Conservation (phyloP, 345 rosid species). For the Heritiera fomes region DNA sequence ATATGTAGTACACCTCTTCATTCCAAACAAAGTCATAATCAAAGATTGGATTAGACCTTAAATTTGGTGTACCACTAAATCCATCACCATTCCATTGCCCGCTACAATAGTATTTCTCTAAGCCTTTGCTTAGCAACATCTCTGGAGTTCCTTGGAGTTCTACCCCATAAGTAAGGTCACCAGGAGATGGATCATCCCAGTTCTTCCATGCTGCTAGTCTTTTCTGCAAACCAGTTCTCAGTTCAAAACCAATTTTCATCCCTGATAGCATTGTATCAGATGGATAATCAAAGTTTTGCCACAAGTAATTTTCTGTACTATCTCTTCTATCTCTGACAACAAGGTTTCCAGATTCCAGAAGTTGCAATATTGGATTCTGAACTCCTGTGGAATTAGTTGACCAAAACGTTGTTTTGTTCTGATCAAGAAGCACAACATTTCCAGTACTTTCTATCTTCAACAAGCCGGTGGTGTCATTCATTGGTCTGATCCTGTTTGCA, state of each 20-base stretch:
- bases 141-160: conserved; percentile 9
- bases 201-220: conserved; percentile 20
- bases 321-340: conserved; percentile 31
- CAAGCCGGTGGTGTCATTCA: conserved; percentile 2
- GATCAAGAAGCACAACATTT: conserved; percentile 3
- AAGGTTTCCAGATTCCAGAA: conserved; percentile 38
- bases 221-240: not conserved
- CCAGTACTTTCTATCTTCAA: not conserved
- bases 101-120: not conserved
- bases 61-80: conserved; percentile 34
- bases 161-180: not conserved
- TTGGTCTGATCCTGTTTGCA: conserved; percentile 23
- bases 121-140: conserved; percentile 22
- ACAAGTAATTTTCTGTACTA: conserved; percentile 18
- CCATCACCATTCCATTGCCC: conserved; percentile 57
- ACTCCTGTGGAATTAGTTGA: conserved; percentile 6
- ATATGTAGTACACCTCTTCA: conserved; percentile 36
- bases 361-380: conserved; percentile 16
- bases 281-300: conserved; percentile 63
- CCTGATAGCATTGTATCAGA: conserved; percentile 45
- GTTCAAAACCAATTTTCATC: conserved; percentile 43
- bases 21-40: conserved; percentile 35
- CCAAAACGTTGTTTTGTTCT: conserved; percentile 14
- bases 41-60: not conserved
- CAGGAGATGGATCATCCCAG: conserved; percentile 21